Base-by-base conservation (phyloP, 2,329 filamentous ascomycete species). In the Xylariaceae sp. region DNA sequence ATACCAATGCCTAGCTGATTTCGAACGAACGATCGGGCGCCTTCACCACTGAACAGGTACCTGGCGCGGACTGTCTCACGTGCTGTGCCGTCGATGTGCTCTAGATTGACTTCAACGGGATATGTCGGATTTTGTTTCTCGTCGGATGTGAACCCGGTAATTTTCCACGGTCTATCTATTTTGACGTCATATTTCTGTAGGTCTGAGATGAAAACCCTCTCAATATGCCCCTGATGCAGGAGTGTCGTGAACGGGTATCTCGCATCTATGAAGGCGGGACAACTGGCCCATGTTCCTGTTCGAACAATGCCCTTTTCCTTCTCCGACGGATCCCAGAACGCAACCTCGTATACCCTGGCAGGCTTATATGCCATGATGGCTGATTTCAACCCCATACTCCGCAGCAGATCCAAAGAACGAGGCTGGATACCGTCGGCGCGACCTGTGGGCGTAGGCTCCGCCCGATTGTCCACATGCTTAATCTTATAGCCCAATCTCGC, bases 401-500 rank as follows among this genome's bases (percentile, higher is more conserved):
- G 83, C 42, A 96, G 76, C 14, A 96, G 80, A 61, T 96, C 90
- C 19, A 95, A 76, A 0, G 90, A 95, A 36, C 91, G 85, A 35
- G 90, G 90, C 71, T 96, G 90, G 50, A 96, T 95, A 54, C 90
- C 90, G 70, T 96, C 90, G 48, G 90, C 91, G 56, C 90, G 87
- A 46, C 90, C 90, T 17, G 90, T 95, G 2, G 82, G 65, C 11
- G 90, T 96, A 14, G 90, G 90, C 62, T 92, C 87, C 2, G 89
- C 77, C 51, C 90, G 81, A 71, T 95, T 95, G 72, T 96, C 91
- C 64, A 96, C 90, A 71, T 96, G 90, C 75, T 92, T 95, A 69
- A 96, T 89, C 68, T 83, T 90, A 76, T 96, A 96, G 17, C 91
- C 91, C 89, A 90, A 96, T 73, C 90, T 80, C 53, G 89, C 88